Evolutionary conservation across 208 protist species (phyloP).

Genomic region (Kentomonas sorsogonicus): DNA sequence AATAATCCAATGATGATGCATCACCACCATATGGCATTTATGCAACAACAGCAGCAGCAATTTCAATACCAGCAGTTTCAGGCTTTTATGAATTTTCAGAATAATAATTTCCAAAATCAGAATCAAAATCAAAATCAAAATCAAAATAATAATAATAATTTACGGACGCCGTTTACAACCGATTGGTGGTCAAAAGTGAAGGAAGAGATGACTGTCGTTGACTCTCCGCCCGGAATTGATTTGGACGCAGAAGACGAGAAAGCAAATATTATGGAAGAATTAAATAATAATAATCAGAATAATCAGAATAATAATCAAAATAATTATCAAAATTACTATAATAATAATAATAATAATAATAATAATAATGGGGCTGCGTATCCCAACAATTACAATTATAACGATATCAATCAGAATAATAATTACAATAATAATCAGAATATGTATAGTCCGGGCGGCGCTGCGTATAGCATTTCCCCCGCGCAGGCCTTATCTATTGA

Average conservation of each 20-base stretch:
- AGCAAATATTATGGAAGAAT: constrained; percentile 1
- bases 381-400: not conserved
- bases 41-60: constrained; percentile 3
- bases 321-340: not conserved
- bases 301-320: not conserved
- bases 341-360: not conserved
- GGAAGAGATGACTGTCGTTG: not conserved
- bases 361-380: not conserved
- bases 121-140: too few species aligned
- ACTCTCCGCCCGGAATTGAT: constrained; percentile 2
- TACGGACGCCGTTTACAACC: not conserved
- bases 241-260: not conserved
- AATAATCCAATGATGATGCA: not conserved
- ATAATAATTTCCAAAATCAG: too few species aligned
- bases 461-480: not conserved
- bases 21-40: not conserved
- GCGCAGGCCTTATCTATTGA: not conserved
- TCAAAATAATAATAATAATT: not conserved
- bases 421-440: not conserved
- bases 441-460: not conserved
- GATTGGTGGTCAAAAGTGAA: constrained; percentile 1
- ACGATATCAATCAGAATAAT: not conserved
- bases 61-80: too few species aligned
- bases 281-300: not conserved
- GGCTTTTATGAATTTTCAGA: too few species aligned